phyloP scores from a whole-genome alignment of 2,329 filamentous ascomycete genomes.

The Ceratocystis cubensis region DNA sequence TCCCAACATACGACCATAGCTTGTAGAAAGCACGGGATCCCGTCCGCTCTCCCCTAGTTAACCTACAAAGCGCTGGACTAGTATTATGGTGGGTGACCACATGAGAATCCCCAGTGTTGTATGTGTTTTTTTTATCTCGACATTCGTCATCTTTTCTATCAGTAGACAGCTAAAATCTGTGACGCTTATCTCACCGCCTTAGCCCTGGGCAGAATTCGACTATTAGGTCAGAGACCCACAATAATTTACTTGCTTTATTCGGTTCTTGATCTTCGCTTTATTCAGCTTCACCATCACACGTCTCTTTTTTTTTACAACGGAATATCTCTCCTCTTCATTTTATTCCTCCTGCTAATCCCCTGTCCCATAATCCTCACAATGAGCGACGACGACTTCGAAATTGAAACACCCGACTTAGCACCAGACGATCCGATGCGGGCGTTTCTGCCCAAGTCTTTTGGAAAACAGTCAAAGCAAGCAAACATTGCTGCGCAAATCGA shows the following conservation, averaged over 20 bases:
- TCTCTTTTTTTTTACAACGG: not conserved
- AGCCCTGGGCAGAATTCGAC: not conserved
- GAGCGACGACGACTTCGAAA: slow-evolving; percentile 46
- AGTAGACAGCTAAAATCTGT: not conserved
- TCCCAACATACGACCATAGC: not conserved
- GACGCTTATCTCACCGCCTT: not conserved
- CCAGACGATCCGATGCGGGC: slow-evolving; percentile 58
- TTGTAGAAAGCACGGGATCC: not conserved
- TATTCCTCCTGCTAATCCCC: not conserved
- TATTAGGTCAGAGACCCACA: not conserved
- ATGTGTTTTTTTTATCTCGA: not conserved
- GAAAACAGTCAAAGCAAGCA: slow-evolving; percentile 62
- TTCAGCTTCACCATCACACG: not conserved
- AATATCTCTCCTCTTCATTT: not conserved
- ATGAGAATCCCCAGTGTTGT: not conserved
- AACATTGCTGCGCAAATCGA: slow-evolving; percentile 73
- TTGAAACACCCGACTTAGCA: slow-evolving; percentile 40
- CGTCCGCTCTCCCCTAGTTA: not conserved
- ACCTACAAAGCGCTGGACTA: not conserved
- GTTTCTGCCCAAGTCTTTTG: slow-evolving; percentile 73
- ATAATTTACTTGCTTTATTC: not conserved
- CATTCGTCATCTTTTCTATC: not conserved
- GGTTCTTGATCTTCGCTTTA: not conserved
- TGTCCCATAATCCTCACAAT: slow-evolving; percentile 3
- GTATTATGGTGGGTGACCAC: not conserved